Conservation (phyloP, 345 rosid genomes). For the Streptanthus diversifolius region DNA sequence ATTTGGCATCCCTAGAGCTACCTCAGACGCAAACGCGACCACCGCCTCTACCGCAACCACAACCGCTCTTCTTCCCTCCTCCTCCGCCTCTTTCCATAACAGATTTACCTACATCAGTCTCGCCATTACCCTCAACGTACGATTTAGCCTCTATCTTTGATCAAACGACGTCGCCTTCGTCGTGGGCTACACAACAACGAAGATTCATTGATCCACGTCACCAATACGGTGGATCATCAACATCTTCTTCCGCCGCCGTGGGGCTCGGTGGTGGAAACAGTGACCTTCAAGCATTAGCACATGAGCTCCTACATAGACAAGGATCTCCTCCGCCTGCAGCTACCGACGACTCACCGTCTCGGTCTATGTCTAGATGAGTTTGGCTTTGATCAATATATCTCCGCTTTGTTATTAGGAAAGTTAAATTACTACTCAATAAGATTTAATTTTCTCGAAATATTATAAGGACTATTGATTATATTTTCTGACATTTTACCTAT, state of each 20-base stretch:
- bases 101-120: conserved; percentile 52
- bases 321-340: conserved; percentile 55
- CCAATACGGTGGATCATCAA: conserved; percentile 37
- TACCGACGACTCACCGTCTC: conserved; percentile 48
- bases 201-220: conserved; percentile 62
- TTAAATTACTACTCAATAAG: conserved; percentile 12
- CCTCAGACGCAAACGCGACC: conserved; percentile 54
- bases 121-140: conserved; percentile 50
- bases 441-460: conserved; percentile 20
- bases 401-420: conserved; percentile 8
- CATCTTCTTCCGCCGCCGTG: conserved; percentile 30
- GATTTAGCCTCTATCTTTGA: conserved; percentile 74
- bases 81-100: conserved; percentile 68
- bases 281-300: conserved; percentile 77
- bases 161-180: conserved; percentile 46
- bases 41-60: conserved; percentile 32
- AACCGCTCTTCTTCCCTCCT: conserved; percentile 37
- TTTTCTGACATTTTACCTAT: conserved; percentile 17
- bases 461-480: conserved; percentile 9
- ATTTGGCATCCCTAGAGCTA: conserved; percentile 58
- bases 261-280: conserved; percentile 49
- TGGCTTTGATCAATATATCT: conserved; percentile 7
- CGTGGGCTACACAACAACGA: conserved; percentile 58
- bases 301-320: conserved; percentile 67
- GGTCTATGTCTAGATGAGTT: conserved; percentile 48